Percentiles rank a stretch among this genome's conserved stretches.
Conservation (phyloP, 2,329 filamentous ascomycete genomes). For the Didymella keratinophila region DNA sequence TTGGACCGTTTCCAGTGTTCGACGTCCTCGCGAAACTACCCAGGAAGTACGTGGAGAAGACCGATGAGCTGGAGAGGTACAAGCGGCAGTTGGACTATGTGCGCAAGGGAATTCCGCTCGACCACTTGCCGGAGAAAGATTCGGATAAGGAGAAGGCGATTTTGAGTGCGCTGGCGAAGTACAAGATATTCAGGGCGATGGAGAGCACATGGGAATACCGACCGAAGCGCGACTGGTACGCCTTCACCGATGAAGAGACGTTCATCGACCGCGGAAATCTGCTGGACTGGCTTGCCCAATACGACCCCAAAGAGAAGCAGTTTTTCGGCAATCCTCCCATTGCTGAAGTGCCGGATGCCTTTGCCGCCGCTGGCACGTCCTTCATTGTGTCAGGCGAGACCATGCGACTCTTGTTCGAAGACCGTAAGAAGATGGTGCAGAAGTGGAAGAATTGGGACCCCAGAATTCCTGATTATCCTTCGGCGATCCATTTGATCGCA, state of each 20-base stretch:
- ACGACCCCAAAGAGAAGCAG: slow-evolving; percentile 57
- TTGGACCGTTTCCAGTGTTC: slow-evolving; percentile 45
- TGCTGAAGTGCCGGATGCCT: slow-evolving; percentile 49
- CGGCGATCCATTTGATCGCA: slow-evolving; percentile 60
- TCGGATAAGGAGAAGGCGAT: slow-evolving; percentile 31
- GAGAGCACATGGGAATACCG: slow-evolving; percentile 45
- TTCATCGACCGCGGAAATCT: slow-evolving; percentile 64
- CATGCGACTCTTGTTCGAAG: slow-evolving; percentile 52
- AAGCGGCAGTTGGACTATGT: slow-evolving; percentile 43
- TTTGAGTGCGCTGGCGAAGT: slow-evolving; percentile 45
- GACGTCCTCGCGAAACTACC: slow-evolving; percentile 49
- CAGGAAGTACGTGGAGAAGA: slow-evolving; percentile 36
- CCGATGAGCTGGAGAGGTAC: slow-evolving; percentile 50
- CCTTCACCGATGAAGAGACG: slow-evolving; percentile 68
- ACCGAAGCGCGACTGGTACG: slow-evolving; percentile 63
- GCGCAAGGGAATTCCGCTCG: slow-evolving; percentile 39
- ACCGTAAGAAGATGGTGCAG: slow-evolving; percentile 53
- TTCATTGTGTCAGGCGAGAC: slow-evolving; percentile 62
- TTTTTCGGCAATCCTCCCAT: slow-evolving; percentile 60
- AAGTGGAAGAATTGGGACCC: slow-evolving; percentile 58
- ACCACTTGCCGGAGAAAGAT: slow-evolving; percentile 30
- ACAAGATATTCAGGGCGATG: slow-evolving; percentile 51
- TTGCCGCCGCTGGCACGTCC: slow-evolving; percentile 63
- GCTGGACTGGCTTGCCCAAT: slow-evolving; percentile 60
- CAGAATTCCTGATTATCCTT: slow-evolving; percentile 58